A percentile compares a stretch with the other conserved stretches of the same genome.
Evolutionary conservation across 2,329 filamentous ascomycete genomes (phyloP).

Genomic region (Juglanconis sp.): DNA sequence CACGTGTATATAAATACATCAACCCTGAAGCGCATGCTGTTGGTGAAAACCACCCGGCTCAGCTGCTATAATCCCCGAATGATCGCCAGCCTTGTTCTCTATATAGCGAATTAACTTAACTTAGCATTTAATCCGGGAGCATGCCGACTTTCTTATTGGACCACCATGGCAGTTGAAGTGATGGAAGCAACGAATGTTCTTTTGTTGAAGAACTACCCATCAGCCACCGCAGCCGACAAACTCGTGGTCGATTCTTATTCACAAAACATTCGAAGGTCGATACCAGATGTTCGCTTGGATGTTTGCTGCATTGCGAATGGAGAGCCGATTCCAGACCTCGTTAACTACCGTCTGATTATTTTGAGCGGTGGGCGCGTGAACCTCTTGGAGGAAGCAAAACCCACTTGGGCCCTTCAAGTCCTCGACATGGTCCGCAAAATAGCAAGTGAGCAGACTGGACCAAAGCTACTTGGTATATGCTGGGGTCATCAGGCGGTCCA

Average conservation of each 20-base stretch:
- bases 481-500: slow-evolving; percentile 1
- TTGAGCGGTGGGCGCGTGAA: neutral
- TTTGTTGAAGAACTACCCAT: neutral
- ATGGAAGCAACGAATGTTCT: neutral
- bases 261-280: neutral
- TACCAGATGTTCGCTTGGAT: neutral
- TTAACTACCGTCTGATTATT: neutral
- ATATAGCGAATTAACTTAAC: too few species aligned
- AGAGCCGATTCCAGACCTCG: neutral
- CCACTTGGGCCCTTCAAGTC: neutral
- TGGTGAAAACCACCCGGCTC: too few species aligned
- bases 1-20: too few species aligned
- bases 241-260: neutral
- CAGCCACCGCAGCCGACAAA: neutral
- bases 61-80: too few species aligned
- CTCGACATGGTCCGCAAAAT: neutral
- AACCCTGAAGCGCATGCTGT: too few species aligned
- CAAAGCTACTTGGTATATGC: neutral
- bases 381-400: neutral
- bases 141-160: neutral
- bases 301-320: neutral
- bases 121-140: too few species aligned
- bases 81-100: too few species aligned
- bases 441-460: neutral
- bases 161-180: too few species aligned